Base-by-base conservation (phyloP, 1,284 basidiomycete genomes). In the Exobasidium rhododendri region DNA sequence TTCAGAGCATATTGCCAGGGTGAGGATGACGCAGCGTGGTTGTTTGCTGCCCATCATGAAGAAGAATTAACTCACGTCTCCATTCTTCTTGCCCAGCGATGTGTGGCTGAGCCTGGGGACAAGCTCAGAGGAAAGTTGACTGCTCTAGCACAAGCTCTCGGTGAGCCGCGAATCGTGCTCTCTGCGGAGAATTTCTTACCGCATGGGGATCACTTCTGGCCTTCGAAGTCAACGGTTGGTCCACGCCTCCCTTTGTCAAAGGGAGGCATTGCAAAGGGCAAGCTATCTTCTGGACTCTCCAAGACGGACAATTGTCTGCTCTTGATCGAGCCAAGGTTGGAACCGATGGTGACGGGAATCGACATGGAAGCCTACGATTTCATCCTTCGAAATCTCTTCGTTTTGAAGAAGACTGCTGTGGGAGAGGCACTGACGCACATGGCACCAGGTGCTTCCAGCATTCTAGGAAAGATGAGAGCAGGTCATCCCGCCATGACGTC, bases 311-410 rank as follows among this genome's bases (percentile, higher is more conserved):
- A 40, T 14, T 55, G 69, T 31, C 65, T 70, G 61, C 45, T 77
- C 50, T 61, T 63, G 2, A 35, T 77, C n/a, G 74, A 74, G 14
- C 75, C 75, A 22, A 65, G 70, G 35, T 44, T 56, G n/a, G 30
- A 61, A 3, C 66, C 69, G 3, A 49, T 73, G 56, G 28, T 77
- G 13, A 57, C 61, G 22, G 43, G 51, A 11, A 58, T 61, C 17
- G 75, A 73, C 17, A 64, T 77, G 63, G 74, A 75, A 31, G 59
- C 72, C 7, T 74, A 74, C 22, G 75, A 78, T 28, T 77, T 67
- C 53, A 66, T 79, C 54, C 69, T 69, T 0, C 64, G 75, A 11
- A 78, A 71, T 54, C 62, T 78, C 6, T 79, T 77, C 59, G 72
- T 78, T 20, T 45, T 73, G 35, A 63, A 68, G 17, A 61, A 63